Conservation (phyloP, 2,329 filamentous ascomycete genomes). For the Stagonosporopsis chrysanthemi region DNA sequence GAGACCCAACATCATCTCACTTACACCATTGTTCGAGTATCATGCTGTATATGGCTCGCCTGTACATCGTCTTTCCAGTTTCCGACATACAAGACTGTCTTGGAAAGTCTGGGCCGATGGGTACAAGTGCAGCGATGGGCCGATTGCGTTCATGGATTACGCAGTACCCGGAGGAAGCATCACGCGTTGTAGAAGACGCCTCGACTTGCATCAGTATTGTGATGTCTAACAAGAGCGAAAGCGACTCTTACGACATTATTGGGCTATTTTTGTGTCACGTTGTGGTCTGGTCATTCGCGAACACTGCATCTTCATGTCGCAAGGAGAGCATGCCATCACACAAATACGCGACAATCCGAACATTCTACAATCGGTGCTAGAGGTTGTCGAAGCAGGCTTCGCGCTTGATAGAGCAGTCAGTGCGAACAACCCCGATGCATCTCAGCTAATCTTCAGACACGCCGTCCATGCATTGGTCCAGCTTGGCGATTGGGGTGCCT, state of each 20-base stretch:
- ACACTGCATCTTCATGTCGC: not conserved
- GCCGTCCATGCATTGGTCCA: slow-evolving; percentile 14
- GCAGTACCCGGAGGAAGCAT: not conserved
- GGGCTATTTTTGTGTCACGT: slow-evolving; percentile 12
- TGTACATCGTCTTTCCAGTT: slow-evolving; percentile 5
- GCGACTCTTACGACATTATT: slow-evolving; percentile 10
- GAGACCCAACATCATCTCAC: not conserved
- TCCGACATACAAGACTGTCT: slow-evolving; percentile 17
- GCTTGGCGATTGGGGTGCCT: slow-evolving; percentile 15
- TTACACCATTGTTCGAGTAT: slow-evolving; percentile 5
- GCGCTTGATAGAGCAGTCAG: too few relatives aligned
- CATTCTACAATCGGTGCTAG: not conserved
- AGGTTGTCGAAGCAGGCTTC: slow-evolving; percentile 8
- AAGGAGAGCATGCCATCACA: not conserved
- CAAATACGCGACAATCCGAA: not conserved
- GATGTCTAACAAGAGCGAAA: slow-evolving; percentile 1
- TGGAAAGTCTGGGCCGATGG: slow-evolving; percentile 8
- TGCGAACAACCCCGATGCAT: not conserved
- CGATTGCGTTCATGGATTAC: not conserved
- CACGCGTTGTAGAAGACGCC: slow-evolving; percentile 3
- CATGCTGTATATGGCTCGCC: not conserved
- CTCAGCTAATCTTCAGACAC: slow-evolving; percentile 13
- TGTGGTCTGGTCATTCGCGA: slow-evolving; percentile 11
- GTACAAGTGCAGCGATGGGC: slow-evolving; percentile 1
- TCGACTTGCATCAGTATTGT: slow-evolving; percentile 10